These are phyloP conservation scores for Lachancea thermotolerans DNA, from an alignment of 805 yeast genomes.

Conservation along the genomic window DNA sequence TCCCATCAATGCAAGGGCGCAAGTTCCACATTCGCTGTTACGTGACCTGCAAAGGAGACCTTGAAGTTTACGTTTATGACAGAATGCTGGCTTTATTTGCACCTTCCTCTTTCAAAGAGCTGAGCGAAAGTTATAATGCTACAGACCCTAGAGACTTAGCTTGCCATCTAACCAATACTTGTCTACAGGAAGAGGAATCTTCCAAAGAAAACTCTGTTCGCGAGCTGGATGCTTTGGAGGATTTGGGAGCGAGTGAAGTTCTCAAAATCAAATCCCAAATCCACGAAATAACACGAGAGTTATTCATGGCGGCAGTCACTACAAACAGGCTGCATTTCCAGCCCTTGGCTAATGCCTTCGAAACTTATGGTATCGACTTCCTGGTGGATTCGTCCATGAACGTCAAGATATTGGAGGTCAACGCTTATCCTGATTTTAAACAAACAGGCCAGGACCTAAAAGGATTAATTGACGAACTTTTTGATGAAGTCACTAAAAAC, in stretches of 20 bases:
- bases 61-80: constrained; percentile 72
- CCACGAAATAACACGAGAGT: constrained; percentile 54
- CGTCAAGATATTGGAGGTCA: constrained; percentile 72
- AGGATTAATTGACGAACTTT: constrained; percentile 55
- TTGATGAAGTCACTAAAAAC: constrained; percentile 46
- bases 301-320: constrained; percentile 72
- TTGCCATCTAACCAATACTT: constrained; percentile 91
- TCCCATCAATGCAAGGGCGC: constrained; percentile 51
- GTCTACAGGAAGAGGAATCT: constrained; percentile 56
- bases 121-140: constrained; percentile 27
- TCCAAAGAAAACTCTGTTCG: constrained; percentile 42
- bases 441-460: constrained; percentile 84
- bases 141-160: constrained; percentile 39
- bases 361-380: constrained; percentile 85
- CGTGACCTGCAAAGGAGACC: constrained; percentile 65
- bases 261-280: constrained; percentile 46
- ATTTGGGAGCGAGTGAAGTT: constrained; percentile 34
- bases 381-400: constrained; percentile 50
- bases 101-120: constrained; percentile 39
- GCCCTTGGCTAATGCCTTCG: constrained; percentile 75
- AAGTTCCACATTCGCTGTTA: constrained; percentile 90
- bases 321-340: constrained; percentile 82
- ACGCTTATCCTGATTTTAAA: constrained; percentile 93
- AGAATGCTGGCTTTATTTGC: constrained; percentile 83
- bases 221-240: constrained; percentile 53